Base-by-base conservation (phyloP, 2,329 filamentous ascomycete species). In the Rhynchosporium secalis region DNA sequence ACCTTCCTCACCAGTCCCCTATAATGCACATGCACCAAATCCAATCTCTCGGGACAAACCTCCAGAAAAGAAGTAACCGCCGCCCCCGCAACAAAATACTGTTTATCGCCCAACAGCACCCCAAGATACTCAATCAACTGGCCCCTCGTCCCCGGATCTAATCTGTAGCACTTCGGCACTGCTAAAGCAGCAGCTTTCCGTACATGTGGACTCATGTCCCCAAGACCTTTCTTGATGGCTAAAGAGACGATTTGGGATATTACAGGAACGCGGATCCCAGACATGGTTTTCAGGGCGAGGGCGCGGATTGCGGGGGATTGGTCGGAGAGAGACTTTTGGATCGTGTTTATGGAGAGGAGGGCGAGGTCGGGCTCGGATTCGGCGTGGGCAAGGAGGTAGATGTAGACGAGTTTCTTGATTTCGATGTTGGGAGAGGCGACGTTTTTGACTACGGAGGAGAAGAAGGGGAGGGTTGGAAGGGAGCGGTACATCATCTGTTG, bases 371-470 rank as follows among this genome's bases (percentile, higher is more conserved):
- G 95, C 73, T 98, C 95, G 67, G 92, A 87, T 75, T 98, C 95
- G 75, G 95, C 95, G 82, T 99, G 93, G 75, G 96, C 91, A 64
- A 98, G 89, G 65, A 99, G 87, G 78, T 97, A 99, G 75, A 97
- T 96, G 80, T 99, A 99, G 66, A 99, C 95, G 61, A 99, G 86
- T 77, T 98, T 98, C 78, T 97, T 96, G 76, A 98, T 93, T 73
- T 96, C 92, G 71, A 97, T 83, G 72, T 92, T 96, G 13, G 93
- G 90, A 43, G 91, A 96, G 33, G 94, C 94, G 63, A 97, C 92
- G 71, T 98, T 99, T 80, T 99, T 99, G 75, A 99, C 92, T 60
- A 99, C 90, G 29, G 92, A 90, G n/a, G 94, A 96, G 81, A 99
- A 99, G 82, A 94, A 96, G 28, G 91, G 88, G 2, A 96, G 82